A percentile compares a stretch with the other conserved stretches of the same genome.
These are phyloP conservation scores for Sutorius eximius DNA, from an alignment of 1,284 basidiomycete species.

Conservation along the genomic window DNA sequence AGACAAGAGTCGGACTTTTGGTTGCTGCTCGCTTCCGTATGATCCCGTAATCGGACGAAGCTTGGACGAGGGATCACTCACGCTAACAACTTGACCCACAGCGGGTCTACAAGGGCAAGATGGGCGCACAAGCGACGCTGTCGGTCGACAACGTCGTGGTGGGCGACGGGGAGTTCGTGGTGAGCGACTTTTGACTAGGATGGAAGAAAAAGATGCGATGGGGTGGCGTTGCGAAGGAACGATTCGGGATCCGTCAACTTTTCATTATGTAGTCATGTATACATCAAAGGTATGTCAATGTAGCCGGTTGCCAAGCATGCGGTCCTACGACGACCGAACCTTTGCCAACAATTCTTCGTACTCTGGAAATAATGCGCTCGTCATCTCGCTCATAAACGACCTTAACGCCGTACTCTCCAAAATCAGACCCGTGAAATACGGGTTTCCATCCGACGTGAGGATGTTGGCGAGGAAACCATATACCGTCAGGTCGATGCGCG, in stretches of 20 bases:
- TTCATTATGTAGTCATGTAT: background rate
- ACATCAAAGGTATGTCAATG: background rate
- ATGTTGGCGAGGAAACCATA: constrained; percentile 34
- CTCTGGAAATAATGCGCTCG: constrained; percentile 29
- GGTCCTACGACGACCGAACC: constrained; percentile 1
- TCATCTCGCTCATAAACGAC: constrained; percentile 29
- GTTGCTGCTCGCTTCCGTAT: constrained; percentile 20
- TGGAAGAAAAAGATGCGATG: background rate
- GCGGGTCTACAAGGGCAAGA: background rate
- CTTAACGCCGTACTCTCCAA: constrained; percentile 20
- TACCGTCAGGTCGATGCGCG: constrained; percentile 34
- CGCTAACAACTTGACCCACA: background rate
- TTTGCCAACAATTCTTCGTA: constrained; percentile 21
- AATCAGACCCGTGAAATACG: constrained; percentile 30
- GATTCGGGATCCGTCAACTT: background rate
- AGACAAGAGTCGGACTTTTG: constrained; percentile 12
- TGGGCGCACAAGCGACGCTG: constrained; percentile 2
- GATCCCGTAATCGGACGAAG: constrained; percentile 1
- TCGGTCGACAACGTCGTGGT: constrained; percentile 3
- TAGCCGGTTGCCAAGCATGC: background rate
- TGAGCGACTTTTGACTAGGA: background rate
- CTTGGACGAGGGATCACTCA: constrained; percentile 11
- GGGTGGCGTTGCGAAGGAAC: constrained; percentile 19
- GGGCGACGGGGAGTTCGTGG: background rate
- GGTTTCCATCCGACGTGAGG: constrained; percentile 24